Base-by-base conservation (phyloP, 2,329 filamentous ascomycete species). In the Byssothecium circinans region DNA sequence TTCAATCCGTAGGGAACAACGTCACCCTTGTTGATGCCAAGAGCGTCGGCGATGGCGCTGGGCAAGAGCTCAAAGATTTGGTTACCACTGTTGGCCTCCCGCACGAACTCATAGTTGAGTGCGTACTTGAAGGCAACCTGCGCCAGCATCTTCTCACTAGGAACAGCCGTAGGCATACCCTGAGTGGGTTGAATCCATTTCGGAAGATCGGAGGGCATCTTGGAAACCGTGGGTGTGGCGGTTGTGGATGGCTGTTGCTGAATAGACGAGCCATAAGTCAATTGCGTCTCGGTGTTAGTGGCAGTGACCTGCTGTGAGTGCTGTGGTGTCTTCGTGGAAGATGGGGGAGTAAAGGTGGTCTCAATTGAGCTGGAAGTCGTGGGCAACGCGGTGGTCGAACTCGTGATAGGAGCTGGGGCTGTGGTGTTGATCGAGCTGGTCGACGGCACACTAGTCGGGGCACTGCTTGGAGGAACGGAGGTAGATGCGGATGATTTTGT, bases 11-110 rank as follows among this genome's bases (percentile, higher is more conserved):
- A 79, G 75, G 95, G 87, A 35, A 78, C 72, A 41, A 91, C 76
- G 45, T 87, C 75, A 15, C 77, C 60, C 6, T 50, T 33, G 3
- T 58, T 60, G 43, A 78, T 68, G 43, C 69, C 69, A 8, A 95
- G 75, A 35, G 82, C 87, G 54, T 86, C 81, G 2, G 81, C 75
- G 41, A 96, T 78, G 55, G 88, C 89, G 43, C 77, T 60, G 0
- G 91, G 91, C 3, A 96, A 76, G 56, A 83, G 88, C 43, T 82
- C 74, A 75, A 96, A 95, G 62, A 99, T 89, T 72, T 97, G 92
- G 32, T 83, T 83, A 4, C 89, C 87, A 39, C 20, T 20, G 17
- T 36, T 20, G 15, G 91, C 88, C 53, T 87, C 84, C 18, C 76
- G 77, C 10, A 97, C 88, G 65, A 95, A 96, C 8, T 81, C 75